phyloP scores from a whole-genome alignment of 257 asterid genomes.

The Nicotiana benthamiana region DNA sequence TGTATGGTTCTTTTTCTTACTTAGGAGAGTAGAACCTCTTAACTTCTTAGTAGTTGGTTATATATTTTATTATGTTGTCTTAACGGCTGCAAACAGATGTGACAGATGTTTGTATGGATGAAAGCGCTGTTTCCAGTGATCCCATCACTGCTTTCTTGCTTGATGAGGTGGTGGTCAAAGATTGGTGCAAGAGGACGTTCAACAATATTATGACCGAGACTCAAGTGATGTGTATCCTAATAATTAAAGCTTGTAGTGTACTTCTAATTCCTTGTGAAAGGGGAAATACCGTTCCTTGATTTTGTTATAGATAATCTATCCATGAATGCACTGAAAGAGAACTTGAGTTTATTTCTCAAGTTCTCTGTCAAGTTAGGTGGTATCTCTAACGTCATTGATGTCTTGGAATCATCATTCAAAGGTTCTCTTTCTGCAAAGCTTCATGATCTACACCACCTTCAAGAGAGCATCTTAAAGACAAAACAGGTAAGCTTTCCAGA shows the following conservation, averaged over 20 bases:
- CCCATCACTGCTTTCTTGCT: slow-evolving; percentile 83
- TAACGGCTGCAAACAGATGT: slow-evolving; percentile 63
- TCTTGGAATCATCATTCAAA: slow-evolving; percentile 78
- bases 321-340: slow-evolving; percentile 34
- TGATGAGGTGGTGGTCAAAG: slow-evolving; percentile 94
- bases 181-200: slow-evolving; percentile 89
- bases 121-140: slow-evolving; percentile 94
- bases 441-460: slow-evolving; percentile 69
- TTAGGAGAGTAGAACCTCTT: not conserved
- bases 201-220: slow-evolving; percentile 43
- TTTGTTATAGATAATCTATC: slow-evolving; percentile 49
- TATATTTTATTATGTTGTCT: slow-evolving; percentile 25
- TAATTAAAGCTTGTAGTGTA: not conserved
- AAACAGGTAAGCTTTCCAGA: slow-evolving; percentile 59
- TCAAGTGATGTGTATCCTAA: slow-evolving; percentile 77
- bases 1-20: not conserved
- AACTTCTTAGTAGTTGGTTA: not conserved
- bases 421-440: slow-evolving; percentile 63
- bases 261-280: not conserved
- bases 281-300: slow-evolving; percentile 42
- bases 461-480: slow-evolving; percentile 69
- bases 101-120: slow-evolving; percentile 96
- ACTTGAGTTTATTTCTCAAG: slow-evolving; percentile 49
- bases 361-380: slow-evolving; percentile 70
- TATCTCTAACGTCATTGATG: slow-evolving; percentile 63